phyloP scores from a whole-genome alignment of 2,329 filamentous ascomycete genomes.

The Colletotrichum sp. region DNA sequence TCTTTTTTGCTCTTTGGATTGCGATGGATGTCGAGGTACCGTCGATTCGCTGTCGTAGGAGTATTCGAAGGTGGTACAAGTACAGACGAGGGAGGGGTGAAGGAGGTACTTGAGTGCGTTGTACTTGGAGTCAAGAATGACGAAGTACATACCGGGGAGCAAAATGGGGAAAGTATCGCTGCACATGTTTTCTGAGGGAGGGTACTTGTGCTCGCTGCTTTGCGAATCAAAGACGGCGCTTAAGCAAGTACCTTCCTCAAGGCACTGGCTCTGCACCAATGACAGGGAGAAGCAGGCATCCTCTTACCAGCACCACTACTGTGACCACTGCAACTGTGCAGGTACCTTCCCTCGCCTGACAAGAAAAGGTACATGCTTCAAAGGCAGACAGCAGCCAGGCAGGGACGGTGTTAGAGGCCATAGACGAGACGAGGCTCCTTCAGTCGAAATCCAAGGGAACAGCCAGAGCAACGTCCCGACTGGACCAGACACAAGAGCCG shows the following conservation, averaged over 20 bases:
- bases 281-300: background rate
- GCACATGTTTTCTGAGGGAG: accelerated
- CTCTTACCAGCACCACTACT: background rate
- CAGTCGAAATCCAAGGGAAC: background rate
- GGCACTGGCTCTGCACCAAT: background rate
- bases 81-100: background rate
- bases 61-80: background rate
- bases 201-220: background rate
- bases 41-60: background rate
- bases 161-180: background rate
- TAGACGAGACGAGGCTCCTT: background rate
- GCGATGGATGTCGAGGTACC: background rate
- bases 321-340: background rate
- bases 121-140: background rate
- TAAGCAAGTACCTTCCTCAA: background rate
- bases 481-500: background rate
- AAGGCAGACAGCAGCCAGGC: background rate
- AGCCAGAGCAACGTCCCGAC: background rate
- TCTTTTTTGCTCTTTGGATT: background rate
- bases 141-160: background rate
- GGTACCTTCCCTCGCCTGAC: background rate
- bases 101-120: background rate
- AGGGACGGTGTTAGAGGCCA: background rate
- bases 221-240: background rate
- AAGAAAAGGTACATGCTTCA: background rate